A percentile compares a stretch with the other conserved stretches of the same genome.
Evolutionary conservation across 2,329 filamentous ascomycete genomes (phyloP).

Genomic region (Ophiosphaerella herpotricha): DNA sequence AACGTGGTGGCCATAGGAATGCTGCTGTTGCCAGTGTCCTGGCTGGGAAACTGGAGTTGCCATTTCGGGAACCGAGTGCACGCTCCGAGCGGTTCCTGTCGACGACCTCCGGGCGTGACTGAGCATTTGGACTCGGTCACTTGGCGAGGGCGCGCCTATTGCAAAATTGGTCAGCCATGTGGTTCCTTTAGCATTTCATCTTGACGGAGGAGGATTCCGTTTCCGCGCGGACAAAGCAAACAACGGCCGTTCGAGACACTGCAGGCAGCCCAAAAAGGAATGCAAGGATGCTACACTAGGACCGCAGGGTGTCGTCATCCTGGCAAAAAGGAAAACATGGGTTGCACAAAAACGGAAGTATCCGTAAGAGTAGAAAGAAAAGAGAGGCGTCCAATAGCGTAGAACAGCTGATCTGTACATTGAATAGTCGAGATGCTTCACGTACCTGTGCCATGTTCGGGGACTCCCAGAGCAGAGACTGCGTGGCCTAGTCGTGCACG

Average conservation of each 20-base stretch:
- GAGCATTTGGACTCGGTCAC: slow-evolving; percentile 46
- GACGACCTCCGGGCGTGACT: slow-evolving; percentile 45
- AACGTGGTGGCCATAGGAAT: slow-evolving; percentile 38
- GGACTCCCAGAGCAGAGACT: slow-evolving; percentile 45
- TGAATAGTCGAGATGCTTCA: slow-evolving; percentile 22
- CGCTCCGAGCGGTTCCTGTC: slow-evolving; percentile 44
- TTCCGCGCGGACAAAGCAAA: slow-evolving; percentile 7
- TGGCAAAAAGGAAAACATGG: slow-evolving; percentile 22
- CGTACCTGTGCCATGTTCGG: slow-evolving; percentile 45
- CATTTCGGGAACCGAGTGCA: slow-evolving; percentile 44
- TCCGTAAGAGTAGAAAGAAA: slow-evolving; percentile 36
- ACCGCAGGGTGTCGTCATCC: slow-evolving; percentile 12
- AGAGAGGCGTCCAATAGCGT: slow-evolving; percentile 12
- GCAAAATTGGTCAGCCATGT: slow-evolving; percentile 17
- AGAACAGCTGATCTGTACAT: slow-evolving; percentile 35
- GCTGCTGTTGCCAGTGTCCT: slow-evolving; percentile 44
- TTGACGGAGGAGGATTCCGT: slow-evolving; percentile 2
- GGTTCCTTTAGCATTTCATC: too few relatives aligned
- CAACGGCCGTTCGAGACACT: slow-evolving; percentile 25
- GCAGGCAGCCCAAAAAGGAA: slow-evolving; percentile 31
- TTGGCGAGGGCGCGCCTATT: slow-evolving; percentile 44
- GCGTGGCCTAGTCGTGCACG: slow-evolving; percentile 55
- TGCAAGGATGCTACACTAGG: slow-evolving; percentile 11
- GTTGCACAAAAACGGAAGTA: slow-evolving; percentile 30
- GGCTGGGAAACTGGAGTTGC: slow-evolving; percentile 43